phyloP scores from a whole-genome alignment of 106 monocot genomes.

The Dioscorea zingiberensis region DNA sequence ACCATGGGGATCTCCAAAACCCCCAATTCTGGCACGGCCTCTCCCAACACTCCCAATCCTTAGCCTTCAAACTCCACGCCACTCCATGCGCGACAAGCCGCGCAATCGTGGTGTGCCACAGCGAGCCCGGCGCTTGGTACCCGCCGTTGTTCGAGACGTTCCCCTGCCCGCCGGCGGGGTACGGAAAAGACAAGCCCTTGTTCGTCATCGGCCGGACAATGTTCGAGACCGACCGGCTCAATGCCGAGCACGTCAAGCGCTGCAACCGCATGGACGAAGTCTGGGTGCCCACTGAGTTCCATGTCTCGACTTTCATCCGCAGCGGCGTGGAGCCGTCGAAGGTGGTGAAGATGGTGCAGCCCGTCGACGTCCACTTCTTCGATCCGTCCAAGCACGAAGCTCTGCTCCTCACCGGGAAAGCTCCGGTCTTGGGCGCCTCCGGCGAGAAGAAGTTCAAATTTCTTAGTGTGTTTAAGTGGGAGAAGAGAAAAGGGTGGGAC shows the following conservation, averaged over 20 bases:
- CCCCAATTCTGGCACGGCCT: conserved; percentile 53
- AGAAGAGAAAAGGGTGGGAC: conserved; percentile 67
- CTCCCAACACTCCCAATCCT: conserved; percentile 12
- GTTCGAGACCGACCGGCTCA: conserved; percentile 66
- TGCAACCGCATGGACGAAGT: conserved; percentile 56
- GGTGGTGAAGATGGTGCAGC: conserved; percentile 53
- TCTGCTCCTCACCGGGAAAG: conserved; percentile 16
- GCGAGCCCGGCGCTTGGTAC: conserved; percentile 67
- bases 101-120: conserved; percentile 59
- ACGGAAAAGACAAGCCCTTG: conserved; percentile 18
- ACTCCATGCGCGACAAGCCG: conserved; percentile 24
- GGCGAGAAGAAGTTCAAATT: too few relatives aligned
- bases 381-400: conserved; percentile 36
- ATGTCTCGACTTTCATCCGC: conserved; percentile 25
- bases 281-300: conserved; percentile 67
- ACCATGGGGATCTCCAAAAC: conserved; percentile 44
- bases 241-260: conserved; percentile 36
- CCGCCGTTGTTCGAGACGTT: conserved; percentile 49
- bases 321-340: conserved; percentile 63
- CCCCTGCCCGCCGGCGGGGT: conserved; percentile 57
- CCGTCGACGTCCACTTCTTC: conserved; percentile 60
- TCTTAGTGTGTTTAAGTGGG: conserved; percentile 72
- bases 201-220: conserved; percentile 62
- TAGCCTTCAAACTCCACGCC: conserved; percentile 25
- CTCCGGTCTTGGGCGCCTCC: too few relatives aligned